phyloP scores from a whole-genome alignment of 176 grass and related monocot species.

The Carex scoparia region DNA sequence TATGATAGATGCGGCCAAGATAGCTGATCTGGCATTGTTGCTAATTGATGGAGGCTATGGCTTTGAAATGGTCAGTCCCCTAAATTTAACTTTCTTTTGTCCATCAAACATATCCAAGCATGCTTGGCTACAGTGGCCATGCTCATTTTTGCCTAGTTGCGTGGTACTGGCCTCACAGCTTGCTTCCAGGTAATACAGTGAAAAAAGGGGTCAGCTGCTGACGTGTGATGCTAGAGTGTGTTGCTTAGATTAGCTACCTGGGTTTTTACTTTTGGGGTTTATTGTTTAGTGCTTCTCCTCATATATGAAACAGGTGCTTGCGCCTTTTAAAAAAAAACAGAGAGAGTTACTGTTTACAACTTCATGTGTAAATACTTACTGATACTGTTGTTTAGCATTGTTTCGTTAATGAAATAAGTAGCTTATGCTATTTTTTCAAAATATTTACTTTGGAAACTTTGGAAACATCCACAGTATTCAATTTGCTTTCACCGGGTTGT shows the following conservation, averaged over 20 bases:
- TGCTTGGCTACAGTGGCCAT: background rate
- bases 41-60: conserved; percentile 95
- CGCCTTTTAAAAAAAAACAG: no score
- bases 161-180: background rate
- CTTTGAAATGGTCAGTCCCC: conserved; percentile 93
- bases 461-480: background rate
- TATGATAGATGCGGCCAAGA: conserved; percentile 99
- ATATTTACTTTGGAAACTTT: background rate
- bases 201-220: background rate
- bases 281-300: no score
- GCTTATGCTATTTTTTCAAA: no score
- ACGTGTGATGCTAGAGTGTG: background rate
- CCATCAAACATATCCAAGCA: background rate
- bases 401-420: no score
- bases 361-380: background rate
- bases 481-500: background rate
- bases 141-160: background rate
- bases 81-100: background rate
- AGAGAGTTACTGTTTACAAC: background rate
- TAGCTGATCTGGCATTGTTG: conserved; percentile 90
- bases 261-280: no score
- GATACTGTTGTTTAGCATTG: no score
- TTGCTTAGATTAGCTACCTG: background rate
- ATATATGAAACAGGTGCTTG: no score
- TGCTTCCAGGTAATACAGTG: background rate